A percentile compares a stretch with the other conserved stretches of the same genome.
Evolutionary conservation across 768 basidiomycete genomes (phyloP).

Genomic region (Termitomyces heimii): DNA sequence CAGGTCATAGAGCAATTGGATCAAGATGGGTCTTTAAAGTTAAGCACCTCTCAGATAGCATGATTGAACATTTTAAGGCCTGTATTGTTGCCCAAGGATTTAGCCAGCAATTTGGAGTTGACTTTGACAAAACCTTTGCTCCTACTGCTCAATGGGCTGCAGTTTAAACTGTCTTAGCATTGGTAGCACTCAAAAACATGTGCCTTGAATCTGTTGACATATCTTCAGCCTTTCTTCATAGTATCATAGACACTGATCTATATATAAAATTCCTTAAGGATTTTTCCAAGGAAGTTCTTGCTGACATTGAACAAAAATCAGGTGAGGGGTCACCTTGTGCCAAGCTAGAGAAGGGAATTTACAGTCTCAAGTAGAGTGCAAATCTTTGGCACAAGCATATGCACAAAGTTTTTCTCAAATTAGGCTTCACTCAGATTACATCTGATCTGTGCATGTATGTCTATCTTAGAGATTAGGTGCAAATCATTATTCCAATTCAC

Average conservation of each 20-base stretch:
- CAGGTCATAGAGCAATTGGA: not conserved
- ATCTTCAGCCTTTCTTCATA: not conserved
- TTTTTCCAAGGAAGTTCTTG: not conserved
- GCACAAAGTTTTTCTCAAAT: not conserved
- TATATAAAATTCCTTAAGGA: not conserved
- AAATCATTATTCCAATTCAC: too few relatives aligned
- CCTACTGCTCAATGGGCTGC: too few relatives aligned
- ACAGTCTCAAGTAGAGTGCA: not conserved
- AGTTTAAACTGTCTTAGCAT: too few relatives aligned
- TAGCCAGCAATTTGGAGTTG: not conserved
- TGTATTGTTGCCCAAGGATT: not conserved
- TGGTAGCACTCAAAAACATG: too few relatives aligned
- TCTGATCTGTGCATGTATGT: too few relatives aligned
- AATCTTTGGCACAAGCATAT: not conserved
- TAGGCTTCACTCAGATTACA: constrained; percentile 22
- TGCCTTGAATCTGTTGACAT: not conserved
- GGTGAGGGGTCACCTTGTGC: not conserved
- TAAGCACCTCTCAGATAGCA: not conserved
- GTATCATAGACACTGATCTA: not conserved
- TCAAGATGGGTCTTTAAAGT: not conserved
- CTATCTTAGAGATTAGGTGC: too few relatives aligned
- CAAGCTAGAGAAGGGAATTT: not conserved
- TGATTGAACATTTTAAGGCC: not conserved
- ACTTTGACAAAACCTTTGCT: too few relatives aligned
- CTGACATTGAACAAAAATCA: not conserved